Evolutionary conservation across 176 grass and related monocot species (phyloP), one percentile per base, ranked within the genome.

Genomic region (Raddia guianensis): DNA sequence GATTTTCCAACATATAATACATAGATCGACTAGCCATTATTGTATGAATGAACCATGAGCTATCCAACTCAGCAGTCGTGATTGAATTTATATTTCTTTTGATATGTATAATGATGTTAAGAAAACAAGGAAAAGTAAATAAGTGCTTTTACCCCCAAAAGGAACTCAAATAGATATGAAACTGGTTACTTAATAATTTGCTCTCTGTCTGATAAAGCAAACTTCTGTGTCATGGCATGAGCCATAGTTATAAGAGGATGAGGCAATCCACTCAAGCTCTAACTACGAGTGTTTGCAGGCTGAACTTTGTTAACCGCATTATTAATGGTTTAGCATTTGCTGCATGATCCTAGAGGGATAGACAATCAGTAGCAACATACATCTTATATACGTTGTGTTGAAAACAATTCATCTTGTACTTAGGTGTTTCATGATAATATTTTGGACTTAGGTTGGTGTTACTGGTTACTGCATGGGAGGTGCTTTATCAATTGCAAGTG

Each of bases 401-500:
- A 60, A 68, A 80, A 43, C 33, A 67, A 18, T 34, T 34, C 45
- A 68, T 0, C 12, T 76, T 85, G 57, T 20, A 63, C 62, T 44
- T 0, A 76, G 47, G 55, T 63, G 20, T 37, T 2, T 72, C 18
- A 49, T 78, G 53, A 16, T 83, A 71, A 80, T 51, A 60, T 49
- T 60, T 19, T 75, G 35, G 7, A 13, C 63, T 20, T 60, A 98
- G 96, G 92, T 91, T 87, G 92, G 96, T 93, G 96, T 98, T 16
- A 95, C 90, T 75, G 92, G 96, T 55, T 98, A 88, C 79, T 95
- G 92, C 82, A 90, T 98, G 92, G 92, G 92, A 65, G 96, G 96
- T 34, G 96, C 96, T 66, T 80, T 98, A 66, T 86, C 96, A 16
- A 91, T 98, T 84, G 92, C 96, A 85, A 95, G 86, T 84, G 92